A percentile compares a stretch with the other conserved stretches of the same genome.
phyloP scores from a whole-genome alignment of 306 rosid species.

The Fragaria iinumae region DNA sequence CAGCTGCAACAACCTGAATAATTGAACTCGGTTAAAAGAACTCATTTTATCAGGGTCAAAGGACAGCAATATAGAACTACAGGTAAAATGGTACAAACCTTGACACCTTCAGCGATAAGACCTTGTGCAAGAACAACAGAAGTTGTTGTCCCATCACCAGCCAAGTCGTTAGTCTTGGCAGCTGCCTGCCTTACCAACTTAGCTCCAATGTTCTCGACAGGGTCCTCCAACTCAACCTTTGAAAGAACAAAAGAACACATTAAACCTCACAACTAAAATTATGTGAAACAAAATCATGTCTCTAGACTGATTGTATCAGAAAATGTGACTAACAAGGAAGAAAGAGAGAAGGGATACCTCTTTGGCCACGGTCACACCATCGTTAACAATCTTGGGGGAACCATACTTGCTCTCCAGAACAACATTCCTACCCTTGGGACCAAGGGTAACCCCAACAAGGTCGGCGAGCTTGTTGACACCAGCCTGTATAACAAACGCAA shows the following conservation, averaged over 20 bases:
- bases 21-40: constrained; percentile 3
- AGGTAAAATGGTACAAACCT: constrained; percentile 34
- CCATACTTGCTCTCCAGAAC: constrained; percentile 98
- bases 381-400: constrained; percentile 94
- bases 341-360: constrained; percentile 49
- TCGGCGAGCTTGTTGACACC: constrained; percentile 99
- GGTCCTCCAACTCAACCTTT: constrained; percentile 99
- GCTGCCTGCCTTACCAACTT: constrained; percentile 99
- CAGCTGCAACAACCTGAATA: constrained; percentile 93
- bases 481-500: constrained; percentile 36
- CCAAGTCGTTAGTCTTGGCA: constrained; percentile 96
- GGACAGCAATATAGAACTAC: neutral
- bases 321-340: neutral
- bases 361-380: constrained; percentile 95
- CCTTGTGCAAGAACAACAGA: constrained; percentile 99
- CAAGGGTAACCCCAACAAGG: constrained; percentile 96
- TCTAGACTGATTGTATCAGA: neutral
- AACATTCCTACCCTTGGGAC: constrained; percentile 98
- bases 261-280: neutral
- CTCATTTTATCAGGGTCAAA: neutral
- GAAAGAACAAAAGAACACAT: neutral
- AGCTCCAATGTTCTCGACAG: constrained; percentile 99
- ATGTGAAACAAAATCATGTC: neutral
- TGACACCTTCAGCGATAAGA: constrained; percentile 96
- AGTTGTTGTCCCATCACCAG: constrained; percentile 98